These are phyloP conservation scores for Debaryomyces singareniensis DNA, from an alignment of 1,139 yeast genomes.

Conservation along the genomic window DNA sequence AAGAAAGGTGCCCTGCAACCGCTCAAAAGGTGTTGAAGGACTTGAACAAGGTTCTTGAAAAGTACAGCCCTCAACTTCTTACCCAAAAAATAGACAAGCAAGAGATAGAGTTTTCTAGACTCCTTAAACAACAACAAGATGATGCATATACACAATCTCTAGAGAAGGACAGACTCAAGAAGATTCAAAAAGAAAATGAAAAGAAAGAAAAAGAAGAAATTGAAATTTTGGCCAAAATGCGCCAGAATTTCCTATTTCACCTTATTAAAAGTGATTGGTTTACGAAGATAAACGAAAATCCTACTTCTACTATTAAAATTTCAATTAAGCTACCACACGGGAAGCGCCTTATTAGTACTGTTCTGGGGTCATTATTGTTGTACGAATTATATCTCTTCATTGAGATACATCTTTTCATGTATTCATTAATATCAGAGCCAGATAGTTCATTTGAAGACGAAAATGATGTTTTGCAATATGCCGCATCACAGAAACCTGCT, in stretches of 20 bases:
- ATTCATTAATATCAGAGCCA: conserved; percentile 9
- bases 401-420: conserved; percentile 36
- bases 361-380: conserved; percentile 42
- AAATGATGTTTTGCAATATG: conserved; percentile 8
- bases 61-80: conserved; percentile 47
- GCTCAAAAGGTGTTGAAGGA: conserved; percentile 25
- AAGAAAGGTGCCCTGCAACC: conserved; percentile 13
- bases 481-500: conserved; percentile 8
- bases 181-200: conserved; percentile 20
- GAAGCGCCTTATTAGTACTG: conserved; percentile 50
- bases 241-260: conserved; percentile 10
- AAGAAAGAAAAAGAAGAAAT: conserved; percentile 8
- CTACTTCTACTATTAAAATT: conserved; percentile 15
- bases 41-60: conserved; percentile 28
- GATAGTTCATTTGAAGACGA: conserved; percentile 8
- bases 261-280: conserved; percentile 11
- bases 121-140: conserved; percentile 51
- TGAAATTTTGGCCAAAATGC: conserved; percentile 8
- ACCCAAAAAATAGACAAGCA: conserved; percentile 46
- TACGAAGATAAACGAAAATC: conserved; percentile 6
- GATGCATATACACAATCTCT: conserved; percentile 49
- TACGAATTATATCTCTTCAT: conserved; percentile 61
- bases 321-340: conserved; percentile 51
- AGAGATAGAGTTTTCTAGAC: conserved; percentile 45
- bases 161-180: conserved; percentile 36